Percentiles rank a stretch among this genome's conserved stretches.
phyloP scores from a whole-genome alignment of 164 flowering plant species.

The Annona squamosa region DNA sequence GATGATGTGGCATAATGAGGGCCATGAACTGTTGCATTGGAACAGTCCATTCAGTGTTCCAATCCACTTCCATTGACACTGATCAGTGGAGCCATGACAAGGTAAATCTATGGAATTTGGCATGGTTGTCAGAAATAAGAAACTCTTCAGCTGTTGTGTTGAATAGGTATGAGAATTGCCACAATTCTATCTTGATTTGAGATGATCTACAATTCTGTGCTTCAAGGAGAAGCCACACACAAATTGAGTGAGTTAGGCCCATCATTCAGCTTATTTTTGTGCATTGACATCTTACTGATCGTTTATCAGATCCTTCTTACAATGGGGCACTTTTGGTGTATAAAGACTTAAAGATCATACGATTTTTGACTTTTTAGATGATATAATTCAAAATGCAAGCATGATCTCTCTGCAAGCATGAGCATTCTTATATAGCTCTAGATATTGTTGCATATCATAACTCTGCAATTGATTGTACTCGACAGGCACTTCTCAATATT shows the following conservation, averaged over 20 bases:
- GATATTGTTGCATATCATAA: conserved; percentile 7
- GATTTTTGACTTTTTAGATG: neutral
- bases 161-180: neutral
- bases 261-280: neutral
- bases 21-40: too few relatives aligned
- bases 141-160: neutral
- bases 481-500: conserved; percentile 75
- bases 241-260: neutral
- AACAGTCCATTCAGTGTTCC: too few relatives aligned
- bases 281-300: neutral
- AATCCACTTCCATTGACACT: too few relatives aligned
- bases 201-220: neutral
- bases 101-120: too few relatives aligned
- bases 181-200: neutral
- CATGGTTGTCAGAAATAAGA: too few relatives aligned
- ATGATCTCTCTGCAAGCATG: neutral
- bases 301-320: neutral
- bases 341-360: neutral
- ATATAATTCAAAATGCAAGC: neutral
- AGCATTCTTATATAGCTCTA: neutral
- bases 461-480: conserved; percentile 16
- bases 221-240: neutral
- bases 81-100: too few relatives aligned
- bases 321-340: neutral
- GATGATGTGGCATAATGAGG: too few relatives aligned